A percentile compares a stretch with the other conserved stretches of the same genome.
Conservation (phyloP, 2,329 filamentous ascomycete genomes). For the Neonectria punicea region DNA sequence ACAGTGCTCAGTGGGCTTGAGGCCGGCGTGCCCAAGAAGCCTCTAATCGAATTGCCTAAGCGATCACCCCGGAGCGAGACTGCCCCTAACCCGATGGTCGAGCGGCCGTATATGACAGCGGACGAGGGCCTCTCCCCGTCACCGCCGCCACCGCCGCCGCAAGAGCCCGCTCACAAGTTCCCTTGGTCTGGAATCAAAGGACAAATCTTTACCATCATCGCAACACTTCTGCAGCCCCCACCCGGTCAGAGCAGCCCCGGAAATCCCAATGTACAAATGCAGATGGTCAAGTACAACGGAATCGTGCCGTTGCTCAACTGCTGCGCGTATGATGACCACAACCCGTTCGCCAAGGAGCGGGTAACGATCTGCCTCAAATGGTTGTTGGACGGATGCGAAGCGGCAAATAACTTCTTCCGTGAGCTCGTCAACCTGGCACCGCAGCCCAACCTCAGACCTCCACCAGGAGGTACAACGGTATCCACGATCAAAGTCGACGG, state of each 20-base stretch:
- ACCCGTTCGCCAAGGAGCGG: conserved; percentile 93
- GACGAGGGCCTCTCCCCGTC: conserved; percentile 48
- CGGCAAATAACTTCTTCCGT: conserved; percentile 77
- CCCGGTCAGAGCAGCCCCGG: conserved; percentile 68
- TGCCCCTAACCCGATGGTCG: conserved; percentile 58
- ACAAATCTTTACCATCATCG: conserved; percentile 89
- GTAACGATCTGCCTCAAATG: conserved; percentile 90
- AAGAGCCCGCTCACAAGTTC: conserved; percentile 73
- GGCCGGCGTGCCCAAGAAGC: conserved; percentile 85
- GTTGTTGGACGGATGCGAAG: conserved; percentile 78
- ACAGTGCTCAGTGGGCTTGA: conserved; percentile 89
- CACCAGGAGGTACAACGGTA: conserved; percentile 48
- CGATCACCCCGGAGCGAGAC: conserved; percentile 38
- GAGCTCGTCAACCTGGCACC: conserved; percentile 65
- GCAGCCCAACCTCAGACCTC: conserved; percentile 51
- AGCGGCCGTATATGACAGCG: conserved; percentile 68
- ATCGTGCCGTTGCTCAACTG: conserved; percentile 90
- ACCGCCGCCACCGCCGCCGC: conserved; percentile 57
- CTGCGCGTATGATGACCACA: conserved; percentile 91
- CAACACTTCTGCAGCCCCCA: conserved; percentile 88
- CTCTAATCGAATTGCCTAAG: conserved; percentile 63
- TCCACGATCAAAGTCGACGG: conserved; percentile 65
- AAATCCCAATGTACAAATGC: conserved; percentile 82
- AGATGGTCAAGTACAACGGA: conserved; percentile 86
- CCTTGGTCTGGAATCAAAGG: conserved; percentile 85